These are phyloP conservation scores for Penicillium fimorum DNA, from an alignment of 495 filamentous ascomycete genomes.

Conservation along the genomic window DNA sequence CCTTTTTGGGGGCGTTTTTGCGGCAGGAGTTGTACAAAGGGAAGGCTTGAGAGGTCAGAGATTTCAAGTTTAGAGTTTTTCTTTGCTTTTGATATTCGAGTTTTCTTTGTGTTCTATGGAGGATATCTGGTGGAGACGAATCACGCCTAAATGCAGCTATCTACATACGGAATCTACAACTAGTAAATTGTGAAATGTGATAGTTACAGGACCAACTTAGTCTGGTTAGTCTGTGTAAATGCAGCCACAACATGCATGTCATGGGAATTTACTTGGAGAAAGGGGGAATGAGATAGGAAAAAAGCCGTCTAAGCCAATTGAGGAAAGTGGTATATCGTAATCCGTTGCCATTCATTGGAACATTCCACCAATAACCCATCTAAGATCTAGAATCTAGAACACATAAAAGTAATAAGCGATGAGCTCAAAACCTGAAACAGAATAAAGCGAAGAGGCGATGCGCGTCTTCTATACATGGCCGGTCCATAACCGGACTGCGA, in stretches of 20 bases:
- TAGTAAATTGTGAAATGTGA: not conserved
- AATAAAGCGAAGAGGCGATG: constrained; percentile 6
- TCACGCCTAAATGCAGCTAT: not conserved
- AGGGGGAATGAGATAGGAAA: not conserved
- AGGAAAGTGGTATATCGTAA: not conserved
- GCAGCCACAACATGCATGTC: not conserved
- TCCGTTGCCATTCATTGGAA: constrained; percentile 6
- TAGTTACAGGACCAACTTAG: not conserved
- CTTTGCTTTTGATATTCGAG: not conserved
- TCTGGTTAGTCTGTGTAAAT: not conserved
- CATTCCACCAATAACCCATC: constrained; percentile 6
- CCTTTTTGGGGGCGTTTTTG: not conserved
- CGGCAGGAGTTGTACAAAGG: not conserved
- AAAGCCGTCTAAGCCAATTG: not conserved
- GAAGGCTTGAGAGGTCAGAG: not conserved
- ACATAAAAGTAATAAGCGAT: constrained; percentile 2
- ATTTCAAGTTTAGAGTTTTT: not conserved
- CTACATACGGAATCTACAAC: not conserved
- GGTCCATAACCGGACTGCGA: constrained; percentile 1
- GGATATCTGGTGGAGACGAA: not conserved
- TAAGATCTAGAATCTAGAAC: constrained; percentile 8
- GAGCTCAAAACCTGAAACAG: constrained; percentile 5
- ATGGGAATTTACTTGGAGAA: not conserved
- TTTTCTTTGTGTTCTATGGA: not conserved
- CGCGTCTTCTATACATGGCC: constrained; percentile 11